Evolutionary conservation across 495 filamentous ascomycete species (phyloP), one percentile per base, ranked within the genome.

Genomic region (Aspergillus cavernicola): DNA sequence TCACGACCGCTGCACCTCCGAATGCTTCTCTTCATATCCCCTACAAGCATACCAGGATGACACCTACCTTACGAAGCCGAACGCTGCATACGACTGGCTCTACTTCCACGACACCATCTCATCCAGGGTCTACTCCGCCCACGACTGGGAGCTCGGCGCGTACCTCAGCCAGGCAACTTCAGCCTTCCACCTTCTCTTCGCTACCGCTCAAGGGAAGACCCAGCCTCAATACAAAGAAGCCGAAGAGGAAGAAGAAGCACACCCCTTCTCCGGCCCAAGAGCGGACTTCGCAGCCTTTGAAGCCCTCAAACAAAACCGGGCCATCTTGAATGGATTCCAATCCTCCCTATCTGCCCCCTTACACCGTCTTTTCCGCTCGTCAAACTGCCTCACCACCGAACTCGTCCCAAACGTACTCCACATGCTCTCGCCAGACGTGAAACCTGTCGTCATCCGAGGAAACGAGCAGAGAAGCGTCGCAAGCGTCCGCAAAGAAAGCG

Each of bases 181-280:
- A 1, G 93, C 89, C 5, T 96, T 96, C 67, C 95, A 98, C 62
- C 79, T 90, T 65, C 80, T 98, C 7, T 98, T 98, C 64, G 88
- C 92, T 12, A 64, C 77, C 51, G 52, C 76, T 56, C 50, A 67
- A 50, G 64, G 75, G 59, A 47, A 22, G 9, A 6, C 44, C 15
- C 71, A 65, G 46, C 66, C 60, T 11, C 65, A 66, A 16, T 55
- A 59, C 19, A 42, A 67, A n/a, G 60, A 72, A 38, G 78, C 82
- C 6, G 80, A 82, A 0, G 69, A 69, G 13, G 71, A 70, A 24
- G 81, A 82, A 22, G 73, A 80, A 23, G 72, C 75, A 2, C 71
- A 86, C 23, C 87, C 90, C 8, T 96, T 96, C 67, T 80, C 86
- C 6, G 90, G 92, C 0, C 85, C 87, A 1, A 72, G 80, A 47